A percentile compares a stretch with the other conserved stretches of the same genome.
Conservation (phyloP, 495 filamentous ascomycete genomes). For the Chaetomium cochliodes region DNA sequence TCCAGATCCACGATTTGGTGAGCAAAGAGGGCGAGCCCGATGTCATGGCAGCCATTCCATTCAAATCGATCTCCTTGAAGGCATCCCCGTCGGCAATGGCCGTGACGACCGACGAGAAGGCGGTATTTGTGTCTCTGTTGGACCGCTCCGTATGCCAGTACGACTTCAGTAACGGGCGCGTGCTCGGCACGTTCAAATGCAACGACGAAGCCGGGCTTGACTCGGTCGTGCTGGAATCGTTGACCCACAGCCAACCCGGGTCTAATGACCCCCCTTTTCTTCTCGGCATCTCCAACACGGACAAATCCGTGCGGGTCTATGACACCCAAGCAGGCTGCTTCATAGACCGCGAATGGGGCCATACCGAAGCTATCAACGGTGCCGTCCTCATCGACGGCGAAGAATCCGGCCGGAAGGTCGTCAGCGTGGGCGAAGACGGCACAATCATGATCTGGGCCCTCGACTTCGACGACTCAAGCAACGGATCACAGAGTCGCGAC, state of each 20-base stretch:
- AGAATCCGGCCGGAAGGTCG: constrained; percentile 53
- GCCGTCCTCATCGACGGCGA: constrained; percentile 66
- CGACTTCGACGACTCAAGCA: constrained; percentile 43
- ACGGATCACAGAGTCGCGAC: constrained; percentile 40
- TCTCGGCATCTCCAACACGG: constrained; percentile 81
- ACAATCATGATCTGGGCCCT: constrained; percentile 84
- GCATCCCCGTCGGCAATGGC: constrained; percentile 84
- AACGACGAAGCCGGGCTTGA: constrained; percentile 75
- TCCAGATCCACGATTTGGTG: constrained; percentile 75
- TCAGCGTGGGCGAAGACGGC: constrained; percentile 79
- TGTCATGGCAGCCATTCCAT: constrained; percentile 70
- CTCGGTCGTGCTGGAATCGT: constrained; percentile 74
- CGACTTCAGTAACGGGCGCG: constrained; percentile 69
- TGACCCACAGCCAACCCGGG: constrained; percentile 57
- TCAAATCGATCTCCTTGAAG: constrained; percentile 74
- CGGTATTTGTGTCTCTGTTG: constrained; percentile 71
- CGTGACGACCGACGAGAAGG: constrained; percentile 58
- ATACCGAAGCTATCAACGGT: constrained; percentile 87
- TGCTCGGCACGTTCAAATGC: constrained; percentile 71
- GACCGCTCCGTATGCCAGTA: constrained; percentile 79
- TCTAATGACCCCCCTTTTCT: constrained; percentile 54
- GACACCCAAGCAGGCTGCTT: constrained; percentile 72
- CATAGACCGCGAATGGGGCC: constrained; percentile 85
- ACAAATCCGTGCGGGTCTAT: constrained; percentile 92
- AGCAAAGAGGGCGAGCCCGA: constrained; percentile 67